Evolutionary conservation across 1,139 yeast genomes (phyloP).

Genomic region (Kodamaea sp.): DNA sequence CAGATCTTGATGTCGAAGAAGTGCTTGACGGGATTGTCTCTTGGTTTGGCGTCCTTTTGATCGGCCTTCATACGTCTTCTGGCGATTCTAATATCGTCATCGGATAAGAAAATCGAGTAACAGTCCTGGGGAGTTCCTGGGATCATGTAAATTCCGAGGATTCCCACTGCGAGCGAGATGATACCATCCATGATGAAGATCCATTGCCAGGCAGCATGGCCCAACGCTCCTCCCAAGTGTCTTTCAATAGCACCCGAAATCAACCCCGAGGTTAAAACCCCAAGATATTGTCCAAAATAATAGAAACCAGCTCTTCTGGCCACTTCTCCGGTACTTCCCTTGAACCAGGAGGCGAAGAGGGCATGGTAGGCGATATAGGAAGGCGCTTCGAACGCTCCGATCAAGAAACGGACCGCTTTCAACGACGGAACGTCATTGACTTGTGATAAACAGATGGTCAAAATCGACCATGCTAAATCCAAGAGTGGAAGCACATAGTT

Average conservation of each 20-base stretch:
- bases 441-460: constrained; percentile 56
- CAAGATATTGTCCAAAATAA: constrained; percentile 61
- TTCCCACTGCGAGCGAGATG: constrained; percentile 59
- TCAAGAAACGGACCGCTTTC: constrained; percentile 58
- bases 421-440: constrained; percentile 49
- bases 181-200: constrained; percentile 68
- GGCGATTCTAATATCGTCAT: constrained; percentile 66
- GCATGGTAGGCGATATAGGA: constrained; percentile 62
- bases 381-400: constrained; percentile 65
- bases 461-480: constrained; percentile 67
- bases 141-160: constrained; percentile 59
- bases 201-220: constrained; percentile 72
- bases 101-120: constrained; percentile 55
- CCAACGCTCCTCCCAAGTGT: constrained; percentile 45
- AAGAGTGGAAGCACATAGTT: constrained; percentile 56
- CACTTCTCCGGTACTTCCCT: constrained; percentile 51
- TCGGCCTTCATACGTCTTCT: constrained; percentile 54
- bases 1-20: constrained; percentile 39
- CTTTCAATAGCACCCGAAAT: constrained; percentile 61
- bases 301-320: constrained; percentile 62
- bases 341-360: constrained; percentile 64
- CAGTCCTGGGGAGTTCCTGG: constrained; percentile 73
- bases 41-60: constrained; percentile 34
- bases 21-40: constrained; percentile 26
- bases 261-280: constrained; percentile 63